Percentiles rank a stretch among this genome's conserved stretches.
phyloP scores from a whole-genome alignment of 345 rosid genomes.

The Carallia pectinifolia region DNA sequence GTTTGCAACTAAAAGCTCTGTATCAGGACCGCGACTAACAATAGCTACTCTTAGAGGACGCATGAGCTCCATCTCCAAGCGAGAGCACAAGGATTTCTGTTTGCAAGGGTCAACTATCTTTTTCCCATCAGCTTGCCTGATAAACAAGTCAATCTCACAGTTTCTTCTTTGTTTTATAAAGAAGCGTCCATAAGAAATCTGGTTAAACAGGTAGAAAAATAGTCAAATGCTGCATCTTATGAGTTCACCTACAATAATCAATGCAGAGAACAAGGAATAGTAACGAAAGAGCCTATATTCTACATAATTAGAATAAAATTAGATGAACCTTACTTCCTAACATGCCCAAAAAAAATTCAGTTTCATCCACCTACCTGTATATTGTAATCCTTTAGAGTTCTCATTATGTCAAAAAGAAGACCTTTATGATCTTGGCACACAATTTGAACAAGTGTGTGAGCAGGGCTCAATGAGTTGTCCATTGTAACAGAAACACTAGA shows the following conservation, averaged over 20 bases:
- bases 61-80: constrained; percentile 61
- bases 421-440: constrained; percentile 88
- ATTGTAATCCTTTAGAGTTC: constrained; percentile 91
- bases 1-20: constrained; percentile 83
- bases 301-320: neutral
- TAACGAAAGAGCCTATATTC: neutral
- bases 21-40: constrained; percentile 85
- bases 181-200: constrained; percentile 96
- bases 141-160: constrained; percentile 87
- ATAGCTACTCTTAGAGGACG: constrained; percentile 83
- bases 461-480: constrained; percentile 81
- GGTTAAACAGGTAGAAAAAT: constrained; percentile 9
- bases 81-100: constrained; percentile 60
- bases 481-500: constrained; percentile 51
- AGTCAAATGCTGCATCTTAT: constrained; percentile 7
- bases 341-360: neutral
- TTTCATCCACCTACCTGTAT: constrained; percentile 60
- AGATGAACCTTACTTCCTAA: no score
- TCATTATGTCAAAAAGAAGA: constrained; percentile 86
- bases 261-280: neutral
- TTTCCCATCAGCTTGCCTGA: constrained; percentile 78
- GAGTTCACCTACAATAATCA: neutral
- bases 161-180: constrained; percentile 47
- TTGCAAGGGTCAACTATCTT: constrained; percentile 83
- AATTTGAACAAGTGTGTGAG: constrained; percentile 84